These are phyloP conservation scores for Anthracocystis setariae DNA, from an alignment of 1,284 basidiomycete species.

Conservation along the genomic window DNA sequence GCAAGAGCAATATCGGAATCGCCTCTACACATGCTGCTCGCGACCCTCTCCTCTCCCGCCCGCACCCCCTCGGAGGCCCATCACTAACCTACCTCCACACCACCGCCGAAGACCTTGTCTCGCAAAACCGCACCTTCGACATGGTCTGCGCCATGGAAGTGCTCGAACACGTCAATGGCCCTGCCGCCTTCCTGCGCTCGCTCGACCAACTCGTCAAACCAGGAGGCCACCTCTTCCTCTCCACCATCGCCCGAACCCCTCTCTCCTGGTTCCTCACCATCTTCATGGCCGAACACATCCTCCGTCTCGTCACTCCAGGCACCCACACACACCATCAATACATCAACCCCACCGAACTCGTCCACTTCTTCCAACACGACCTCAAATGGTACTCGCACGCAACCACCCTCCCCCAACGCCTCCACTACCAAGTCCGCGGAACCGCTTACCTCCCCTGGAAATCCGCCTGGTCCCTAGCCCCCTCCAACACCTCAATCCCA, in stretches of 20 bases:
- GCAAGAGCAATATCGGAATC: conserved; percentile 84
- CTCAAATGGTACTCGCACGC: conserved; percentile 68
- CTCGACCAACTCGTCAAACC: conserved; percentile 72
- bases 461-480: conserved; percentile 50
- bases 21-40: conserved; percentile 82
- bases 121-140: conserved; percentile 76
- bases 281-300: conserved; percentile 84
- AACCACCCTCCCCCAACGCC: conserved; percentile 35
- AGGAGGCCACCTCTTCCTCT: conserved; percentile 92
- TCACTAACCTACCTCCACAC: conserved; percentile 78
- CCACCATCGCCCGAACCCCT: conserved; percentile 94
- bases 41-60: conserved; percentile 73
- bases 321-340: conserved; percentile 94
- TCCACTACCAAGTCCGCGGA: conserved; percentile 61
- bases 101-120: conserved; percentile 79
- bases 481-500: conserved; percentile 18
- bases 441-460: conserved; percentile 60
- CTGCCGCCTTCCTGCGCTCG: conserved; percentile 75
- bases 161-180: conserved; percentile 94
- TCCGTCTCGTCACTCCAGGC: conserved; percentile 81
- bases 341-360: conserved; percentile 87
- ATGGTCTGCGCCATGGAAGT: conserved; percentile 98
- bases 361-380: conserved; percentile 79
- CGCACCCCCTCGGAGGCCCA: conserved; percentile 17
- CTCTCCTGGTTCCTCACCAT: conserved; percentile 90